Conservation (phyloP, 129 eudicot species). For the Artemisia tridentata region DNA sequence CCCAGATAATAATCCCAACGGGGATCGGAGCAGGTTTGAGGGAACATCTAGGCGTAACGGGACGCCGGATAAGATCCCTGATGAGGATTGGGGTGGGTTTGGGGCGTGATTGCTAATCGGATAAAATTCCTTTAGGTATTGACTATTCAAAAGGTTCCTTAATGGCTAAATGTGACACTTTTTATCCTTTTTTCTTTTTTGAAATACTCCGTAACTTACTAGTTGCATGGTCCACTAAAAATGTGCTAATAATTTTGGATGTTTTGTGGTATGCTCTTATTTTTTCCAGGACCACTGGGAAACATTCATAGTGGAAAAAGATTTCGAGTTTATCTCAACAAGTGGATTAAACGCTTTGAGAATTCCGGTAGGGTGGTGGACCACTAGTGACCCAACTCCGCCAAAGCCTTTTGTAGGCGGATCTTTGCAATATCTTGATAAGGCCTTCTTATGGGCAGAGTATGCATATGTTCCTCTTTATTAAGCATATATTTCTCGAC, state of each 20-base stretch:
- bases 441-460: slow-evolving; percentile 80
- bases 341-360: slow-evolving; percentile 66
- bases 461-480: slow-evolving; percentile 28
- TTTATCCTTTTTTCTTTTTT: background rate
- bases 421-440: slow-evolving; percentile 66
- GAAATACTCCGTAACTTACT: background rate
- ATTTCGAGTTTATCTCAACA: slow-evolving; percentile 52
- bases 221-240: too few species aligned
- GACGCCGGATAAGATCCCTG: too few species aligned
- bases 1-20: too few species aligned
- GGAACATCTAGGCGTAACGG: too few species aligned
- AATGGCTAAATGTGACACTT: too few species aligned
- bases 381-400: slow-evolving; percentile 63
- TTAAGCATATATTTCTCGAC: background rate
- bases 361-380: slow-evolving; percentile 94
- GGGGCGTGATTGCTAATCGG: too few species aligned
- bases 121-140: too few species aligned
- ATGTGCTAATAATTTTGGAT: background rate
- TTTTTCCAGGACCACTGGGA: slow-evolving; percentile 57
- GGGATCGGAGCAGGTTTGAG: too few species aligned
- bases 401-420: slow-evolving; percentile 75
- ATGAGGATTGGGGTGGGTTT: too few species aligned
- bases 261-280: background rate
- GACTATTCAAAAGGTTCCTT: too few species aligned
- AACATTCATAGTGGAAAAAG: slow-evolving; percentile 61